Base-by-base conservation (phyloP, 1,284 basidiomycete species). In the Nidula niveotomentosa region DNA sequence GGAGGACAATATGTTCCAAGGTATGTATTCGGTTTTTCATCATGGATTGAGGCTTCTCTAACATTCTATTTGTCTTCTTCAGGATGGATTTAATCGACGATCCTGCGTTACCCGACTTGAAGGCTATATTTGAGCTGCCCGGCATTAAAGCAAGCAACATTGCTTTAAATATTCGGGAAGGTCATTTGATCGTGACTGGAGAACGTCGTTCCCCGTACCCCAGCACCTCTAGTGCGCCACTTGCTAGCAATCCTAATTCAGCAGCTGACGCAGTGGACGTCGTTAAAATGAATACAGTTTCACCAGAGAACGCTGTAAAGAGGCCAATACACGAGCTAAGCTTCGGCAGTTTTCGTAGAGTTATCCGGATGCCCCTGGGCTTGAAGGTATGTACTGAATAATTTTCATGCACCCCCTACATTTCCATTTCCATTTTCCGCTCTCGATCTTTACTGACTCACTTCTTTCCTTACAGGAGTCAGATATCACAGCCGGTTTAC, bases 61-160 rank as follows among this genome's bases (percentile, higher is more conserved):
- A 23, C 30, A 30, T 6, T 6, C 30, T 30, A 30, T 53, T 30
- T 13, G 6, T 47, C 6, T 23, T 55, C 59, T 56, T 23, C 57
- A 85, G 84, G 53, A 79, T 84, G 74, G 81, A 84, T 59, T 59
- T 85, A 15, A 73, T 74, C 46, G 78, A 85, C 52, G 74, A 82
- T 51, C 76, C 78, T 6, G 63, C 65, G 2, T 72, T 72, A 3
- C 60, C 72, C 6, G 69, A 64, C 41, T 62, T 82, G 13, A 66
- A 73, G 5, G 81, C 80, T 6, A 69, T 76, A 2, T 76, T 85
- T 56, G 84, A 86, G 61, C 64, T 85, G 5, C 83, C 84, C 17
- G 84, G 84, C 6, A 71, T 85, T 51, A 76, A 75, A 54, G 75
- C 71, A n/a, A 66, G 73, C 8, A 76, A 83, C 36, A 68, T 85